Evolutionary conservation across 106 monocot genomes (phyloP).

Genomic region (Cymbidium sinense): DNA sequence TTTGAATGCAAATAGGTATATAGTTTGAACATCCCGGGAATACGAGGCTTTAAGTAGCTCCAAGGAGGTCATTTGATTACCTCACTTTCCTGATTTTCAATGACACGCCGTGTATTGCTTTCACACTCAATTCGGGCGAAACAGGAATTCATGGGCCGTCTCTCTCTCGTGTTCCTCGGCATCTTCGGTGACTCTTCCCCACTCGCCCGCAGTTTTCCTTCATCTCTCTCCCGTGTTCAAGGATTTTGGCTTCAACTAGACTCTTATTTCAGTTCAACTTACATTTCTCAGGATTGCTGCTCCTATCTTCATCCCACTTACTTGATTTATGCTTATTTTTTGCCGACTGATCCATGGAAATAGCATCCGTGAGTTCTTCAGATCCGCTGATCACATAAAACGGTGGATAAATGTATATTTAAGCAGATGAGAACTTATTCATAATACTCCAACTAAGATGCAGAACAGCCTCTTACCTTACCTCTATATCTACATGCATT

Average conservation of each 20-base stretch:
- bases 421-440: neutral
- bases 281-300: slow-evolving; percentile 1
- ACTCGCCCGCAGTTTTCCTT: no score
- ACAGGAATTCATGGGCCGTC: no score
- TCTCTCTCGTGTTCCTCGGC: no score
- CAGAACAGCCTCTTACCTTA: slow-evolving; percentile 39
- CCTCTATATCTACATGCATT: slow-evolving; percentile 46
- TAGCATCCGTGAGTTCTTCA: slow-evolving; percentile 31
- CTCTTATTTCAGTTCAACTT: slow-evolving; percentile 36
- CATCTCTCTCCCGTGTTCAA: no score
- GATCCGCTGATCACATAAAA: slow-evolving; percentile 27
- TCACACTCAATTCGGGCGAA: no score
- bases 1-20: no score
- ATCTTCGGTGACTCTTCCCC: no score
- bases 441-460: neutral
- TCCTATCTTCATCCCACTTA: slow-evolving; percentile 22
- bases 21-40: no score
- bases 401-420: neutral
- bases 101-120: no score
- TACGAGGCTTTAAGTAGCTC: no score
- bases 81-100: no score
- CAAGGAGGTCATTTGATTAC: no score
- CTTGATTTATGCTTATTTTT: slow-evolving; percentile 46
- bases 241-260: neutral
- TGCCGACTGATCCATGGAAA: slow-evolving; percentile 7